Percentiles rank a stretch among this genome's conserved stretches.
Conservation (phyloP, 495 filamentous ascomycete genomes). For the Talaromyces adpressus region DNA sequence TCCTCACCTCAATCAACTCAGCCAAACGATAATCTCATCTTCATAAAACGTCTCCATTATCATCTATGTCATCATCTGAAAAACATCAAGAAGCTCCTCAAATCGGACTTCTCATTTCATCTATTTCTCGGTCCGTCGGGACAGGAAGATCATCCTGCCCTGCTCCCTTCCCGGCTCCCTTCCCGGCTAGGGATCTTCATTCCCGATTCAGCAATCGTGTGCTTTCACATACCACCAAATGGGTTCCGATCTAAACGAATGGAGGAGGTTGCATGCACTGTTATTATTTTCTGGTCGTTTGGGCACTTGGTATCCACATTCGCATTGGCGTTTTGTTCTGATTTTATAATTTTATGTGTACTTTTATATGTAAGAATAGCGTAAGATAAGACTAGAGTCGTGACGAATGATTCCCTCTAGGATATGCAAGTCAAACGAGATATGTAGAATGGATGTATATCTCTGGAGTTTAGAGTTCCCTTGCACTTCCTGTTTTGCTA, state of each 20-base stretch:
- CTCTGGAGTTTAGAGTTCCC: too few relatives aligned
- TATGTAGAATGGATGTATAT: not conserved
- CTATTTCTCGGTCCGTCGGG: not conserved
- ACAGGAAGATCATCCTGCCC: slow-evolving; percentile 39
- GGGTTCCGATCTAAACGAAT: too few relatives aligned
- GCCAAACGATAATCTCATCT: not conserved
- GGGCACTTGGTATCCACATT: not conserved
- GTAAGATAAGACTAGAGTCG: not conserved
- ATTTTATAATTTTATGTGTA: not conserved
- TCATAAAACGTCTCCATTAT: not conserved
- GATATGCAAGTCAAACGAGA: too few relatives aligned
- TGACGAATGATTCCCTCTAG: too few relatives aligned
- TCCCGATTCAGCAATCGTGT: slow-evolving; percentile 1
- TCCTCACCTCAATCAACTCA: not conserved
- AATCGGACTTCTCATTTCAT: not conserved
- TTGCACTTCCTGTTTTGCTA: too few relatives aligned
- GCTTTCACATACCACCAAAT: not conserved
- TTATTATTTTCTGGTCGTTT: not conserved
- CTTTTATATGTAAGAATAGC: not conserved
- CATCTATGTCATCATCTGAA: not conserved
- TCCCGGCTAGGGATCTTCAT: slow-evolving; percentile 10
- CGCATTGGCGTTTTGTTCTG: not conserved
- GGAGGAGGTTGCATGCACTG: not conserved
- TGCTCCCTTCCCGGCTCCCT: too few relatives aligned
- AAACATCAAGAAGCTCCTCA: not conserved